phyloP scores from a whole-genome alignment of 176 grass and related monocot genomes.

The Dendrocalamus sinicus region DNA sequence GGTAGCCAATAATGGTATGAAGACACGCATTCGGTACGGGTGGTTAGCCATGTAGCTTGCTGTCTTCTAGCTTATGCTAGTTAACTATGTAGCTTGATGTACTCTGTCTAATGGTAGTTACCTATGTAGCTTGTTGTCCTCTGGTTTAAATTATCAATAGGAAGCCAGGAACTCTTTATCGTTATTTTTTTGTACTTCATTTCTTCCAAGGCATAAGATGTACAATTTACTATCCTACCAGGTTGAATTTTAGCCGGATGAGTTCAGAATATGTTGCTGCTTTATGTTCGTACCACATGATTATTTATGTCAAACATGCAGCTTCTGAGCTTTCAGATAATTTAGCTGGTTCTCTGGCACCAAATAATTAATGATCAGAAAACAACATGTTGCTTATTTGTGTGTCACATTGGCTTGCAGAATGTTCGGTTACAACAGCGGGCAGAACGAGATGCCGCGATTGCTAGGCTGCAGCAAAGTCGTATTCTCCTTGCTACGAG shows the following conservation, averaged over 20 bases:
- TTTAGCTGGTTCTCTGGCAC: not conserved
- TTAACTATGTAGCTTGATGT: not conserved
- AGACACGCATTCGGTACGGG: not conserved
- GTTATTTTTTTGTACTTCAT: not conserved
- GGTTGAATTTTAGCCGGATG: not conserved
- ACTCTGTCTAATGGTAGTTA: constrained; percentile 17
- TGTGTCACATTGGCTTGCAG: constrained; percentile 39
- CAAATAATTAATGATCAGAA: not conserved
- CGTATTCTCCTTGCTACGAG: constrained; percentile 65
- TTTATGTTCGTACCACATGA: too few relatives aligned
- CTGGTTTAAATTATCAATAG: not conserved
- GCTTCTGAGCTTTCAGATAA: not conserved
- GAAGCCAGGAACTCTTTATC: not conserved
- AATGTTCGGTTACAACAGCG: constrained; percentile 65
- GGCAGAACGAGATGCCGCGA: constrained; percentile 54
- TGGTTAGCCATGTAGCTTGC: not conserved
- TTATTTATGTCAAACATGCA: constrained; percentile 6
- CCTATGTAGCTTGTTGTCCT: not conserved
- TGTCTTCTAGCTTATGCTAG: not conserved
- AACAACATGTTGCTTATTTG: constrained; percentile 25
- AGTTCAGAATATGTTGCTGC: not conserved
- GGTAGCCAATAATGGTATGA: constrained; percentile 7
- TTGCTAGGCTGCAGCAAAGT: constrained; percentile 73
- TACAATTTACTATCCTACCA: not conserved
- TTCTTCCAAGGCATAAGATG: not conserved